These are phyloP conservation scores for Magnaporthiopsis rhizophila DNA, from an alignment of 2,329 filamentous ascomycete species.

Conservation along the genomic window DNA sequence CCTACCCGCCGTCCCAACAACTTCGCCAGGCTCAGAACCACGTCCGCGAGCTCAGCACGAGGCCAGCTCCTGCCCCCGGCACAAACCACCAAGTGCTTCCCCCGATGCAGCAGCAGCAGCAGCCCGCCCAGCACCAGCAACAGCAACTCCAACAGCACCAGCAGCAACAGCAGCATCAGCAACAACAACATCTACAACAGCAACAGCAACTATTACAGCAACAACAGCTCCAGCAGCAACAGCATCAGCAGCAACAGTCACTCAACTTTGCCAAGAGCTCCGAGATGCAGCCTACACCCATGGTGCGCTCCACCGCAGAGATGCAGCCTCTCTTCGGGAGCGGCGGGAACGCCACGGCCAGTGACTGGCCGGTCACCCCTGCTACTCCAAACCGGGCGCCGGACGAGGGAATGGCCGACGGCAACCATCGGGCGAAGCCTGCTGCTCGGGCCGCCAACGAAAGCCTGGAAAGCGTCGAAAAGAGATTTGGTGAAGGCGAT, in stretches of 20 bases:
- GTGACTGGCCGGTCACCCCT: constrained; percentile 23
- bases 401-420: constrained; percentile 16
- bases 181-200: constrained; percentile 37
- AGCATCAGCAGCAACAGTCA: constrained; percentile 4
- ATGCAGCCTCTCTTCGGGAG: constrained; percentile 27
- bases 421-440: constrained; percentile 31
- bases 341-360: constrained; percentile 8
- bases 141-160: neutral
- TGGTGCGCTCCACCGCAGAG: constrained; percentile 46
- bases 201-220: constrained; percentile 36
- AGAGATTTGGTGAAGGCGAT: constrained; percentile 52
- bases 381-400: constrained; percentile 16
- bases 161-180: neutral
- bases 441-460: constrained; percentile 30
- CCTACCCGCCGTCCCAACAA: constrained; percentile 12
- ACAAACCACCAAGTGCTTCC: constrained; percentile 41
- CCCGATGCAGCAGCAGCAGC: constrained; percentile 36
- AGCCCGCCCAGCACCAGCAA: constrained; percentile 6
- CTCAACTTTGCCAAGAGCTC: constrained; percentile 21
- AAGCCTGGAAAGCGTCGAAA: constrained; percentile 29
- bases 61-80: constrained; percentile 41
- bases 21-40: constrained; percentile 39
- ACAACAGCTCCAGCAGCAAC: constrained; percentile 26
- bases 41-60: constrained; percentile 41
- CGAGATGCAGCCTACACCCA: constrained; percentile 37